These are phyloP conservation scores for Microsporum audouinii DNA, from an alignment of 2,329 filamentous ascomycete species.

Conservation along the genomic window DNA sequence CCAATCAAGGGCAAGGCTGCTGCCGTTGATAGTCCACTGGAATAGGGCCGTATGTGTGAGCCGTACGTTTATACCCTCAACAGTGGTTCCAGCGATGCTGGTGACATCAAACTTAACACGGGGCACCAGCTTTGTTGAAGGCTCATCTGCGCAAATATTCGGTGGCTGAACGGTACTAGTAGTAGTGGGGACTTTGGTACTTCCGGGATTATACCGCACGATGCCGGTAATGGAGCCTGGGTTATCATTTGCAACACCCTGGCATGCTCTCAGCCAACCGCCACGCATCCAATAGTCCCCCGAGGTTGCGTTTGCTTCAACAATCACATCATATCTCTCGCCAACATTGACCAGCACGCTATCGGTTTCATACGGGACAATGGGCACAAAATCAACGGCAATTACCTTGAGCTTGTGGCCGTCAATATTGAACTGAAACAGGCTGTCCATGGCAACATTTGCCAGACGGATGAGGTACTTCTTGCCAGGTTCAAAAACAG, in stretches of 20 bases:
- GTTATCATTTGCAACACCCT: constrained; percentile 25
- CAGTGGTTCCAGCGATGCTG: not conserved
- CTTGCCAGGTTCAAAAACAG: constrained; percentile 16
- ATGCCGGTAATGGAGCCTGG: constrained; percentile 30
- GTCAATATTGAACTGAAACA: constrained; percentile 41
- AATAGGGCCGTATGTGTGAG: not conserved
- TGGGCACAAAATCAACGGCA: constrained; percentile 44
- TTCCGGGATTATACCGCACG: constrained; percentile 28
- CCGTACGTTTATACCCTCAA: not conserved
- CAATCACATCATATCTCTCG: constrained; percentile 30
- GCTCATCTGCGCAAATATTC: constrained; percentile 19
- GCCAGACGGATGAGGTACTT: constrained; percentile 25
- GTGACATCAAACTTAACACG: not conserved
- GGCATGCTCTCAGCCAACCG: constrained; percentile 23
- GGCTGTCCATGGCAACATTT: constrained; percentile 36
- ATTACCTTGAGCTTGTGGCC: constrained; percentile 49
- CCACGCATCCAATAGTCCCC: constrained; percentile 31
- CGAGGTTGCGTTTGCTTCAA: constrained; percentile 19
- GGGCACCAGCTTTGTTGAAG: not conserved
- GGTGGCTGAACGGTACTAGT: not conserved
- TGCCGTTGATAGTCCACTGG: not conserved
- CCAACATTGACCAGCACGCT: constrained; percentile 26
- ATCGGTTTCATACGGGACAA: constrained; percentile 43
- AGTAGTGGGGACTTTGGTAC: constrained; percentile 14
- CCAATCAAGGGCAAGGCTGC: not conserved